Evolutionary conservation across 257 asterid genomes (phyloP), one percentile per base, ranked within the genome.

Genomic region (Marsdenia floribunda): DNA sequence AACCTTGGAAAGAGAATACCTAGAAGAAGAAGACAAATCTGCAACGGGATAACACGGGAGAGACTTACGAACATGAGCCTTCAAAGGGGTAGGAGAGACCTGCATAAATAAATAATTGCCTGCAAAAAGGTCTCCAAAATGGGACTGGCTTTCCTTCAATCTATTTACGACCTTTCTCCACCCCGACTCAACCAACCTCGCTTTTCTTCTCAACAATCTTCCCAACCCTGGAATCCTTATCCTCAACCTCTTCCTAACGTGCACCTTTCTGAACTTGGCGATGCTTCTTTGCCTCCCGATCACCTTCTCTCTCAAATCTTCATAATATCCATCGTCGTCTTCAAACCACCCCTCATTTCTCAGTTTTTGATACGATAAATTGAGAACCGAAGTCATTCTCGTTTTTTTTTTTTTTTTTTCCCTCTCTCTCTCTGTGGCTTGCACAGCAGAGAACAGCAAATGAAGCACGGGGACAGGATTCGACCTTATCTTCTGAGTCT

Each of bases 41-140:
- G 33, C 46, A 38, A 77, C 0, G 2, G 65, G 37, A 21, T 29
- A 69, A 29, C 55, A 66, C 46, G 70, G 50, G 42, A 77, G 53
- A 35, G 75, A 38, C 29, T 70, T 66, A 21, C 72, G 24, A 71
- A 38, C 60, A 55, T 21, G 65, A 29, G 68, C 74, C 57, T 90
- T 85, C 37, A 89, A 69, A 14, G 95, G 87, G 55, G 97, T 80
- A 15, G 98, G 98, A 75, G 88, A 77, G 60, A 94, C 91, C 83
- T 94, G 97, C 90, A 88, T 69, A 89, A 94, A 89, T 58, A 94
- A 60, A 82, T 91, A 94, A 82, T 92, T 94, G 49, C 99, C 99
- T 18, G 97, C 90, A 75, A 94, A 94, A 5, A 92, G 87, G 76
- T 94, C 92, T 2, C 93, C 91, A 18, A 94, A 92, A 77, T 92